These are phyloP conservation scores for Epichloe brachyelytri DNA, from an alignment of 2,329 filamentous ascomycete species.

Conservation along the genomic window DNA sequence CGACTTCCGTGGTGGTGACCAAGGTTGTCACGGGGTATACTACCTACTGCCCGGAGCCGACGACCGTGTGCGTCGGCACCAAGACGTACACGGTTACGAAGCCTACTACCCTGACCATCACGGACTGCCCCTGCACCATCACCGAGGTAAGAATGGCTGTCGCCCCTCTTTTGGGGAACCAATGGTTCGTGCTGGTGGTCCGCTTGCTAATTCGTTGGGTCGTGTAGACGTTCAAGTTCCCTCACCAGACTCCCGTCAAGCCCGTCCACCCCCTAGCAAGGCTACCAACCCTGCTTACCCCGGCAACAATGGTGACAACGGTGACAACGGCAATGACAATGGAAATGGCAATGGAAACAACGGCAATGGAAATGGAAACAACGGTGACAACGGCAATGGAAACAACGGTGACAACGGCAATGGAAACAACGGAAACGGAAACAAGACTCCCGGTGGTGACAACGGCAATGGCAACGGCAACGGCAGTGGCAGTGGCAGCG, in stretches of 20 bases:
- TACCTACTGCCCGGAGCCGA: slow-evolving; percentile 34
- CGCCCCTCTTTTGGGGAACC: not conserved
- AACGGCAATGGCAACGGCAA: too few relatives aligned
- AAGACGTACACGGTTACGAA: slow-evolving; percentile 41
- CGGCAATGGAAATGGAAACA: too few relatives aligned
- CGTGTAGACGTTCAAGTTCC: not conserved
- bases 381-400: too few relatives aligned
- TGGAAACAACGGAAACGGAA: too few relatives aligned
- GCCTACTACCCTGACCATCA: slow-evolving; percentile 42
- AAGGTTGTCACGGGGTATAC: slow-evolving; percentile 23
- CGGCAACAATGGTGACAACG: not conserved
- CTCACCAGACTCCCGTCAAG: slow-evolving; percentile 3
- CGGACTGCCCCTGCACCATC: slow-evolving; percentile 39
- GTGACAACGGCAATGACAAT: too few relatives aligned
- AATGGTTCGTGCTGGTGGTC: not conserved
- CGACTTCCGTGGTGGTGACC: slow-evolving; percentile 13
- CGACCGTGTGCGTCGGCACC: slow-evolving; percentile 35
- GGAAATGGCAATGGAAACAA: too few relatives aligned
- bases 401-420: too few relatives aligned
- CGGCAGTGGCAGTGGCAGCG: not conserved
- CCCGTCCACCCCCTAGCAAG: not conserved
- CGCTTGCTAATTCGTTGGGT: not conserved
- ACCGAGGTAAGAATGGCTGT: slow-evolving; percentile 16
- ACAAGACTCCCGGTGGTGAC: too few relatives aligned
- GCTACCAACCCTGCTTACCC: not conserved